Base-by-base conservation (phyloP, 768 basidiomycete genomes). In the Pleurotus cornucopiae region DNA sequence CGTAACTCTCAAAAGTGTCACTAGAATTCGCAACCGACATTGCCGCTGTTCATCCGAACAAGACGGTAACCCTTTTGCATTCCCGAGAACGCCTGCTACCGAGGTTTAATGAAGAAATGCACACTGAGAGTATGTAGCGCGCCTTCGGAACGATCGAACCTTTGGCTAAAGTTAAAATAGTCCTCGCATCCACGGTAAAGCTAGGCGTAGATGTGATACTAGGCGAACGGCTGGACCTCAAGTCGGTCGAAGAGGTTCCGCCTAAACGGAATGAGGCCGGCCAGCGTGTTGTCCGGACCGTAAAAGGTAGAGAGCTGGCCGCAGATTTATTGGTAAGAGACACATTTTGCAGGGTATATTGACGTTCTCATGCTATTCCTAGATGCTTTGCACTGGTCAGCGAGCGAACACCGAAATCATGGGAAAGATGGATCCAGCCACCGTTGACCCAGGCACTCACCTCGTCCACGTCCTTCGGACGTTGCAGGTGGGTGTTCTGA, bases 11-110 rank as follows among this genome's bases (percentile, higher is more conserved):
- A 49, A 53, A 62, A 25, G 45, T 25, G 16, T 9, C 39, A 26
- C 5, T 60, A 87, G 85, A 86, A 63, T 83, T 83, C 58, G 84
- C 85, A 0, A 78, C 82, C 3, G 86, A 88, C 64, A 83, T 86
- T 53, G 76, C 78, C 14, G 75, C 73, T 1, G 61, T 84, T 16
- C 76, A 82, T 60, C 82, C 82, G 1, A 61, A 61, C 14, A 84
- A 83, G 62, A 60, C 64, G 0, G 78, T 86, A 1, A 85, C 84
- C 0, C 75, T 88, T 3, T 64, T 86, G 0, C 85, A 88, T 62
- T 86, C 85, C 1, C 76, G 84, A 9, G 40, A 61, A 3, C 76
- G 73, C n/a, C 69, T 86, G 5, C 71, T 86, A 12, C 81, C 81
- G 1, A 68, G 75, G 14, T 86, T 85, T 61, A 76, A 82, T 53